Evolutionary conservation across 2,329 filamentous ascomycete genomes (phyloP), one percentile per base, ranked within the genome.

Genomic region (Tricladium varicosporioides): DNA sequence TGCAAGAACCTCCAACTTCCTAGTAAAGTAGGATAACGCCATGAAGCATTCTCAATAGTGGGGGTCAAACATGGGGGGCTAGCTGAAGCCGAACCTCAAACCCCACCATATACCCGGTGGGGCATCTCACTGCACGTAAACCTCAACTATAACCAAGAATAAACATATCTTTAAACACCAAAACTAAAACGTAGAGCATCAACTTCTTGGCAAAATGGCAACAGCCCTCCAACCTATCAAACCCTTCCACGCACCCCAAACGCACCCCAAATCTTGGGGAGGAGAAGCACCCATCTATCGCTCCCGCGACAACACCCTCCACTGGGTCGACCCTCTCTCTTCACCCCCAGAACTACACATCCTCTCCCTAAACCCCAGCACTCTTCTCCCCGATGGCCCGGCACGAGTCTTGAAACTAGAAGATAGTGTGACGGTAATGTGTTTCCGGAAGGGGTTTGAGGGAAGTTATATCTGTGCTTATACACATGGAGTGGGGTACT

Each of bases 401-500:
- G 66, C 69, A 2, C 65, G 66, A 5, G 59, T 72, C 1, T 14
- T 72, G 1, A 27, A 64, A 14, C 66, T 74, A 0, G 63, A 66
- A 27, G 72, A 74, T 49, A 73, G 70, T 53, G 68, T 74, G 9
- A 72, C 70, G 2, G 71, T 74, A 2, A 62, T 65, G 1, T 69
- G 67, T 43, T 74, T 74, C 61, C 68, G 72, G 19, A 62, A 65
- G 45, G 58, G 65, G 40, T 61, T 65, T n/a, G 66, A 70, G 3
- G 69, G 71, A 2, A 72, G 71, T 53, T 74, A 74, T 55, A 71
- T 74, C 54, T 71, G 67, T 42, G 72, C 71, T n/a, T 74, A 74
- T 51, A 72, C 71, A 60, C 68, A 70, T 52, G 73, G 72, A 2
- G 67, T 74, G 11, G 73, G 70, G 10, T 71, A 72, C 33, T 18